A percentile compares a stretch with the other conserved stretches of the same genome.
These are phyloP conservation scores for Phylloporus arenicola DNA, from an alignment of 768 basidiomycete genomes.

Conservation along the genomic window DNA sequence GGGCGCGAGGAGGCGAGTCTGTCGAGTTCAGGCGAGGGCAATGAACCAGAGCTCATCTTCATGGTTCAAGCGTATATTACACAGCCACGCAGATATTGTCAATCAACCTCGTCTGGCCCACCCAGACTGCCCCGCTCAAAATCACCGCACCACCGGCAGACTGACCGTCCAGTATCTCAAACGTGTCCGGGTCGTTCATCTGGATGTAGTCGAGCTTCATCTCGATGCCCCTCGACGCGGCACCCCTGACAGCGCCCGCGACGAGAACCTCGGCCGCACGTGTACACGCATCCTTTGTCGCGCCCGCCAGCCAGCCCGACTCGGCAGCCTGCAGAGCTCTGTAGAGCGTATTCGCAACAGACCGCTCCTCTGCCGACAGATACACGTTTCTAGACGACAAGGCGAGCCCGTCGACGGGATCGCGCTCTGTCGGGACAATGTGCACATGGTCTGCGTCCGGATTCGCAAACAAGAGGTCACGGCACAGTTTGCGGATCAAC, in stretches of 20 bases:
- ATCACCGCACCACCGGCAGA: constrained; percentile 43
- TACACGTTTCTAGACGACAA: constrained; percentile 90
- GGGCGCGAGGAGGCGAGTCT: constrained; percentile 40
- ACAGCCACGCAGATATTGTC: constrained; percentile 62
- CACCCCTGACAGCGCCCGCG: constrained; percentile 26
- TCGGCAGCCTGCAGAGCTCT: constrained; percentile 60
- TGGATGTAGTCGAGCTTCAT: constrained; percentile 80
- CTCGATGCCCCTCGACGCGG: constrained; percentile 39
- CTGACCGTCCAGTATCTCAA: constrained; percentile 52
- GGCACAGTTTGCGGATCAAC: constrained; percentile 68
- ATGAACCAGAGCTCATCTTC: constrained; percentile 16
- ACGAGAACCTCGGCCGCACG: constrained; percentile 40
- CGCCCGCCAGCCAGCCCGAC: constrained; percentile 47
- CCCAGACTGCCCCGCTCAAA: constrained; percentile 81
- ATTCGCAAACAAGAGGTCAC: constrained; percentile 76
- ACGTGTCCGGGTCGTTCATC: constrained; percentile 76
- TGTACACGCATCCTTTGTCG: constrained; percentile 47
- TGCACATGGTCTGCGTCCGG: constrained; percentile 70
- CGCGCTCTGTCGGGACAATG: constrained; percentile 83
- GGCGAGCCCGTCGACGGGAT: constrained; percentile 61
- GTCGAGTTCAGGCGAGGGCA: constrained; percentile 28
- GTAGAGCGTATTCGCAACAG: constrained; percentile 58
- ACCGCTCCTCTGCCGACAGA: constrained; percentile 58
- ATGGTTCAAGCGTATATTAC: not conserved
- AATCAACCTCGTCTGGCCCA: constrained; percentile 84